phyloP scores from a whole-genome alignment of 306 rosid species.

The Prunus fruticosa region DNA sequence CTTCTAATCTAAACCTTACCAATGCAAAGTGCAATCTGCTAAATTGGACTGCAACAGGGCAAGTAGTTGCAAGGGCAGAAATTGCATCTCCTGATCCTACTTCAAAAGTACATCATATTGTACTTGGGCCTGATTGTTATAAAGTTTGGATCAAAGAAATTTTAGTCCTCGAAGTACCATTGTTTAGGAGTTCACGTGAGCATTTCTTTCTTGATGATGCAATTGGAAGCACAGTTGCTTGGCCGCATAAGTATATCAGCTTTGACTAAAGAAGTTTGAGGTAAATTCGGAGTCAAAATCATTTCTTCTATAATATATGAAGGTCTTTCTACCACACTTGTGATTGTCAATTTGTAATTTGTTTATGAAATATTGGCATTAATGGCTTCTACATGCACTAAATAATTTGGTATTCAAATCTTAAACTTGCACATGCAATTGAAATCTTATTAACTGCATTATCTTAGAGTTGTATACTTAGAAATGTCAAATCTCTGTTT shows the following conservation, averaged over 20 bases:
- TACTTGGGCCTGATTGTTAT: background rate
- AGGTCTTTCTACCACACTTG: no score
- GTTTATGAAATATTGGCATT: no score
- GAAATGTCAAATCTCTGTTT: no score
- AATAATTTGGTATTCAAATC: no score
- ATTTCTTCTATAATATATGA: no score
- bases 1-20: background rate
- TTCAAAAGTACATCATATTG: background rate
- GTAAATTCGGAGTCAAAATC: background rate
- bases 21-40: background rate
- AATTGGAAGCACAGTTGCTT: background rate
- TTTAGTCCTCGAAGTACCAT: background rate
- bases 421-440: no score
- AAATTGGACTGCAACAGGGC: background rate
- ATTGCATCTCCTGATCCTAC: background rate
- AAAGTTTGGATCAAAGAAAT: background rate
- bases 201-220: background rate
- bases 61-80: background rate
- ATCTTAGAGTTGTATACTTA: no score
- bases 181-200: background rate
- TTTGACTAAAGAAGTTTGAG: background rate
- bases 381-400: no score
- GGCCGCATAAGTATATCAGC: background rate
- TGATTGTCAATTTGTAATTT: no score
- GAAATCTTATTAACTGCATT: no score